Base-by-base conservation (phyloP, 805 yeast genomes). In the Clavispora asparagi region DNA sequence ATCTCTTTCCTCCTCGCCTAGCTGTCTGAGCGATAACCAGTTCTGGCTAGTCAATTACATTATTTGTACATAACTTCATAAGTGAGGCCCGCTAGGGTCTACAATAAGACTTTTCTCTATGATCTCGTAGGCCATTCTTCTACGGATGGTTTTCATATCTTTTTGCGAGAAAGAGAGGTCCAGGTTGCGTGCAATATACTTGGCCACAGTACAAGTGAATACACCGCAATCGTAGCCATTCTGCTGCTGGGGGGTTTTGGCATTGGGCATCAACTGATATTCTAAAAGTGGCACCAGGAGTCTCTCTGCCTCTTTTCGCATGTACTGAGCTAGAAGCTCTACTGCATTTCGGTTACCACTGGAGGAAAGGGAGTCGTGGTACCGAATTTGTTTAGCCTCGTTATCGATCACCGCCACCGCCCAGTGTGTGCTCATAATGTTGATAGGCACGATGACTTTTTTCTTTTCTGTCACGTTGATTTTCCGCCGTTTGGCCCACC, bases 151-250 rank as follows among this genome's bases (percentile, higher is more conserved):
- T 6, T 70, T 71, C 81, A 92, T 90, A 58, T 89, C 95, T 7
- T 68, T 64, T 55, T 85, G 91, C 7, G 78, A 60, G 55, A 81
- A 92, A 3, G 64, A 58, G 35, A 87, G 64, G 0, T 73, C 73
- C 25, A 63, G 61, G 6, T 72, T 77, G 31, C 78, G 67, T 0
- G 91, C 67, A 37, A 88, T 56, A 40, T 76, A 82, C 41, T 81
- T 77, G 1, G 87, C 87, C 40, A 82, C 84, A 45, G 90, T 79
- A 63, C 97, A 85, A 2, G 95, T 78, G 59, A 91, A 94, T 2
- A 92, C 95, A 7, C 99, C 99, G 70, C 99, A 94, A 64, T 94
- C 99, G 54, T 62, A 87, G 0, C 97, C 97, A 60, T 94, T 94
- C 26, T 74, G 70, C 61, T 94, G 99, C 54, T 84, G 87, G 1